Evolutionary conservation across 352 stramenopile genomes (phyloP).

Genomic region (Phytophthora pisi): DNA sequence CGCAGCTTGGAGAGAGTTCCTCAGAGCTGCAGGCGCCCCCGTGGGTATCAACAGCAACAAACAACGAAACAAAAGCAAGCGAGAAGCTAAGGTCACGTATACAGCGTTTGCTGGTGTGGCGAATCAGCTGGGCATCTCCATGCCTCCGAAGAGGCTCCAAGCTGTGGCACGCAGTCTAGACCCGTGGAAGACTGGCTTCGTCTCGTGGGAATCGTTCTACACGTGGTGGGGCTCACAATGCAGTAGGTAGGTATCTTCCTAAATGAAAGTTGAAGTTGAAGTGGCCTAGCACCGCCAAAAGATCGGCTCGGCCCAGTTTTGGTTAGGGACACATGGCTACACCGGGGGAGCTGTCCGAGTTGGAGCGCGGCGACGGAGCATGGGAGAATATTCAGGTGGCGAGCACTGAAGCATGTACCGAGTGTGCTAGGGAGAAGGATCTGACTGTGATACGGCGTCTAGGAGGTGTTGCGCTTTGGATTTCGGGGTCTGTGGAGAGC

Average conservation of each 20-base stretch:
- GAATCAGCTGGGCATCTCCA: conserved; percentile 37
- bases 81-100: conserved; percentile 45
- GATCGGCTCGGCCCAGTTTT: neutral
- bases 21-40: conserved; percentile 26
- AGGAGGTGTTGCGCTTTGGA: conserved; percentile 58
- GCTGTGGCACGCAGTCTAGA: conserved; percentile 50
- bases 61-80: conserved; percentile 31
- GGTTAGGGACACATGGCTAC: conserved; percentile 39
- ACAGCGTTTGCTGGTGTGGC: conserved; percentile 56
- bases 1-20: conserved; percentile 61
- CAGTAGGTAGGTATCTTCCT: neutral
- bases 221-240: conserved; percentile 58
- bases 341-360: conserved; percentile 32
- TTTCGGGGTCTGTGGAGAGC: conserved; percentile 45
- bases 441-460: neutral
- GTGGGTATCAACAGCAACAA: conserved; percentile 7
- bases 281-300: neutral
- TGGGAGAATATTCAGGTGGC: conserved; percentile 77
- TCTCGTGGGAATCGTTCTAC: conserved; percentile 72
- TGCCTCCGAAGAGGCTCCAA: conserved; percentile 58
- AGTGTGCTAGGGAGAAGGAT: neutral
- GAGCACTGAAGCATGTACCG: neutral
- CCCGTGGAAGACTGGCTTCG: conserved; percentile 52
- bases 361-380: conserved; percentile 53
- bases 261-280: conserved; percentile 16